Conservation (phyloP, 2,329 filamentous ascomycete genomes). For the Venturiaceae sp. region DNA sequence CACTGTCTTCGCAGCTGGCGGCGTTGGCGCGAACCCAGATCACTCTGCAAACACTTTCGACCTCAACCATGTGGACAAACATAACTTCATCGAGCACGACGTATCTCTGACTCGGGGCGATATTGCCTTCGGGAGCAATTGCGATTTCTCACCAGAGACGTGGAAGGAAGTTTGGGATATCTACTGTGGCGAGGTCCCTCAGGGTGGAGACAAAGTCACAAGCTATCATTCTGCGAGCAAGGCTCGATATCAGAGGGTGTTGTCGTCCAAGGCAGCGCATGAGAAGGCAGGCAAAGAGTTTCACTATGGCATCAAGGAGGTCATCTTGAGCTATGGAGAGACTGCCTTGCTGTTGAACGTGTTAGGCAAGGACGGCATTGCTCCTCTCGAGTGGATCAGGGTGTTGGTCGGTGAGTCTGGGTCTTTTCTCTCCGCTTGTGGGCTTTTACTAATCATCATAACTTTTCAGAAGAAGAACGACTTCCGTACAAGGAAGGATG, state of each 20-base stretch:
- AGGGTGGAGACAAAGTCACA: not conserved
- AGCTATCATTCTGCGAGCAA: slow-evolving; percentile 5
- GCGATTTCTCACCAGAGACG: not conserved
- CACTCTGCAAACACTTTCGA: slow-evolving; percentile 3
- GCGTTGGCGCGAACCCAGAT: slow-evolving; percentile 1
- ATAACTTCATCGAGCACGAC: slow-evolving; percentile 9
- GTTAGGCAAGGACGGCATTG: slow-evolving; percentile 4
- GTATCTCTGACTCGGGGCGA: not conserved
- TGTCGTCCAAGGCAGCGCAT: slow-evolving; percentile 2
- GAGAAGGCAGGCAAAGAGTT: slow-evolving; percentile 5
- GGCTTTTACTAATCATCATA: not conserved
- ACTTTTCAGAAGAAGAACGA: slow-evolving; percentile 6
- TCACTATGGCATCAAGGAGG: slow-evolving; percentile 8
- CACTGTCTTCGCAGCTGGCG: slow-evolving; percentile 1
- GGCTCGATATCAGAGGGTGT: slow-evolving; percentile 2
- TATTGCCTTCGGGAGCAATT: slow-evolving; percentile 4
- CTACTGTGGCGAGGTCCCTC: not conserved
- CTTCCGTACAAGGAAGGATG: slow-evolving; percentile 8
- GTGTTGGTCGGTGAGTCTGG: slow-evolving; percentile 2
- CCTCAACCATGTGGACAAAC: slow-evolving; percentile 7
- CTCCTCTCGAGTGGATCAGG: slow-evolving; percentile 4
- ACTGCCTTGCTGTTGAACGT: slow-evolving; percentile 3
- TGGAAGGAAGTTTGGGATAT: not conserved
- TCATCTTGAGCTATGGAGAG: slow-evolving; percentile 6
- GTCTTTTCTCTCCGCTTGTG: not conserved